Base-by-base conservation (phyloP, 2,329 filamentous ascomycete species). In the Herpotrichia juniperi region DNA sequence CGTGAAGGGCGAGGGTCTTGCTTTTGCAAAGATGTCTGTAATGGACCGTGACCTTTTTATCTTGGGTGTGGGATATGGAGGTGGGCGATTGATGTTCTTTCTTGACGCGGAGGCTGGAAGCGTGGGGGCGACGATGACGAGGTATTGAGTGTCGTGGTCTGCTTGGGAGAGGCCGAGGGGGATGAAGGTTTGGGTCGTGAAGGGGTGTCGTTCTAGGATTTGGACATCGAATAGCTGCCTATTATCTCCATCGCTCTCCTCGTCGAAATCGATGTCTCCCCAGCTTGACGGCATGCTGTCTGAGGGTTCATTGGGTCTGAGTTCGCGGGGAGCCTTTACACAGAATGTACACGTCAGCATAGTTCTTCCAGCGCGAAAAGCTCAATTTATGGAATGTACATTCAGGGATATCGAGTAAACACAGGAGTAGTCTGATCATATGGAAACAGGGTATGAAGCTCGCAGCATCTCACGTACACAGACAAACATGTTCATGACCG, bases 121-220 rank as follows among this genome's bases (percentile, higher is more conserved):
- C 11, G 86, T 91, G 0, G 93, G 93, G 16, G 93, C 93, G 17
- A 97, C 93, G 58, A 97, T 85, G 55, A 97, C 89, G 22, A 99
- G 83, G 72, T 93, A 97, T 19, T 79, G 76, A 10, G 79, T 78
- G 47, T 72, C 64, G 48, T 60, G 61, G 47, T 80, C 75, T n/a
- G 76, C 75, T 10, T 75, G 63, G 1, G 75, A 78, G 24, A 87
- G 64, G 30, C 84, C 83, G 45, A 97, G 78, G 0, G 94, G 94
- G 37, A 90, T 83, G 74, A 99, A 97, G 0, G 92, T 96, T 77
- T 99, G 94, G 1, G 90, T 90, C 1, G 94, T 97, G 75, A 87
- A 97, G 0, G 94, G 93, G 74, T 99, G 94, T 32, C 94, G 83
- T 74, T 99, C 94, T 25, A 97, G 83, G 51, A 96, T 84, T 17